Conservation (phyloP, 2,329 filamentous ascomycete species). For the Bipolaris bicolor region DNA sequence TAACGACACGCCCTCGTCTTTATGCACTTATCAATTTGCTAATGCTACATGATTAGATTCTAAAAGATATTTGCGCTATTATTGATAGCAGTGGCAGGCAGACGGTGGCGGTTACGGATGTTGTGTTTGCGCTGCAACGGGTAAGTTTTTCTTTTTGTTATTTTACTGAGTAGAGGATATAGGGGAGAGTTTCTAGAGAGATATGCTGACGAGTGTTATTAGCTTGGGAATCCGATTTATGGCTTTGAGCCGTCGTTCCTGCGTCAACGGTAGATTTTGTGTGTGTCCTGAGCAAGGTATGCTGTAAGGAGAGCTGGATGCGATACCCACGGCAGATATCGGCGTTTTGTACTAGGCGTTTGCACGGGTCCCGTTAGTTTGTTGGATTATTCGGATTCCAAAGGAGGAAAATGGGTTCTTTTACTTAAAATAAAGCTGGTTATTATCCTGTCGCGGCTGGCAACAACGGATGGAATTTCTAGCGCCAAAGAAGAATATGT, state of each 20-base stretch:
- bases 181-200: too few relatives aligned
- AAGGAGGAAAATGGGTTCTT: too few relatives aligned
- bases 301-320: neutral
- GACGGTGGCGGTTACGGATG: constrained; percentile 39
- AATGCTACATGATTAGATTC: constrained; percentile 25
- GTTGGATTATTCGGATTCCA: too few relatives aligned
- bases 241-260: constrained; percentile 32
- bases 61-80: constrained; percentile 31
- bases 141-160: constrained; percentile 25
- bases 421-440: neutral
- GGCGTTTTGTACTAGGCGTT: neutral
- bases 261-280: constrained; percentile 2
- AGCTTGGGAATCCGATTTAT: constrained; percentile 34
- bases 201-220: constrained; percentile 3
- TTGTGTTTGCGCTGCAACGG: constrained; percentile 41
- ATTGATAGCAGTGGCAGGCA: constrained; percentile 37
- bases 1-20: too few relatives aligned
- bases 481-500: neutral
- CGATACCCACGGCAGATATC: neutral
- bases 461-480: neutral
- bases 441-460: neutral
- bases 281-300: neutral
- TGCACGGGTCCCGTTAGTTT: neutral
- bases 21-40: neutral
- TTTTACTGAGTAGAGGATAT: neutral